phyloP scores from a whole-genome alignment of 768 basidiomycete species.

The Macrolepiota fuliginosa region DNA sequence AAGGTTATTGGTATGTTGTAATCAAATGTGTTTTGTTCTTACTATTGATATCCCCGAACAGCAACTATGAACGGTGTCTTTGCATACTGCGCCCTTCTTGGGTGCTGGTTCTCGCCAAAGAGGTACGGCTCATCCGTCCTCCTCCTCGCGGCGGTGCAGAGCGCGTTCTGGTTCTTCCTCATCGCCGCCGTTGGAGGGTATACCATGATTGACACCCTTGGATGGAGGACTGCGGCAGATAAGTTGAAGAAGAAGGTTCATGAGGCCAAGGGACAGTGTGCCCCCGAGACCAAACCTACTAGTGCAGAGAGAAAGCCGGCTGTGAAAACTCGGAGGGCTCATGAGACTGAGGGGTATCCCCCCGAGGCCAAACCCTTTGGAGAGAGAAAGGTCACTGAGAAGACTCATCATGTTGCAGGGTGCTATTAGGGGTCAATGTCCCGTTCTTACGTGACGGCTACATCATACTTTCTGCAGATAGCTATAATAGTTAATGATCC shows the following conservation, averaged over 20 bases:
- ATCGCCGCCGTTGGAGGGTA: slow-evolving; percentile 19
- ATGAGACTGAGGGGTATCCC: too few relatives aligned
- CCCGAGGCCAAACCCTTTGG: too few relatives aligned
- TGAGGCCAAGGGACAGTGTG: not conserved
- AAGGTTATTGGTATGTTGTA: slow-evolving; percentile 22
- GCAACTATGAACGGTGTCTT: slow-evolving; percentile 23
- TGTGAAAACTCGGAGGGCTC: too few relatives aligned
- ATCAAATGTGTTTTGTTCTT: not conserved
- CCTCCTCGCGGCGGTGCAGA: slow-evolving; percentile 20
- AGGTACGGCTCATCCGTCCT: slow-evolving; percentile 22
- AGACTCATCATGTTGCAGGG: too few relatives aligned
- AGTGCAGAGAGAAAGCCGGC: too few relatives aligned
- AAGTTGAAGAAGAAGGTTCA: not conserved
- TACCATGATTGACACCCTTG: slow-evolving; percentile 18
- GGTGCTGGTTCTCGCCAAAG: slow-evolving; percentile 19
- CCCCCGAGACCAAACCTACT: too few relatives aligned
- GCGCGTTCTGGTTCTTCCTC: slow-evolving; percentile 20
- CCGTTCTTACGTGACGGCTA: too few relatives aligned
- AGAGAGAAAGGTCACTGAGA: too few relatives aligned
- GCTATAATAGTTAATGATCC: too few relatives aligned
- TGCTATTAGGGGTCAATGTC: too few relatives aligned
- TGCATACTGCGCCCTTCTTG: slow-evolving; percentile 16
- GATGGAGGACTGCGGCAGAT: slow-evolving; percentile 2
- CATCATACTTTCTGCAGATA: too few relatives aligned
- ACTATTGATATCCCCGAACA: not conserved